Conservation (phyloP, 306 rosid genomes). For the Erythrophleum fordii region DNA sequence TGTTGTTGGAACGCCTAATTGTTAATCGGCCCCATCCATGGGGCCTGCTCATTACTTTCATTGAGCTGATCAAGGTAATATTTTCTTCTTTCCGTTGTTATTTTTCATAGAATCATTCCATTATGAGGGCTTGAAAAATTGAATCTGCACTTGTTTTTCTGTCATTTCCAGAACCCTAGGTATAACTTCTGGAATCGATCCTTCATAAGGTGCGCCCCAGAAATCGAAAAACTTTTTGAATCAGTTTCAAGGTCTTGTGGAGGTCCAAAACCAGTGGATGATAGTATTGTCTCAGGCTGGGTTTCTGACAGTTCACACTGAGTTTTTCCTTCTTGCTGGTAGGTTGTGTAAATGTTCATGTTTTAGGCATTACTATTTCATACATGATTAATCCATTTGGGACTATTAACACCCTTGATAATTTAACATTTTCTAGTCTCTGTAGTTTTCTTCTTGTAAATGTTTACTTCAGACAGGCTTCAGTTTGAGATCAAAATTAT, state of each 20-base stretch:
- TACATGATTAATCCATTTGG: neutral
- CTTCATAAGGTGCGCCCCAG: slow-evolving; percentile 96
- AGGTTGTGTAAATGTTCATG: neutral
- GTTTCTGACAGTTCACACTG: slow-evolving; percentile 56
- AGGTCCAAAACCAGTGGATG: slow-evolving; percentile 92
- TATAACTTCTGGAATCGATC: slow-evolving; percentile 91
- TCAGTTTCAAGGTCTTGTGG: slow-evolving; percentile 99
- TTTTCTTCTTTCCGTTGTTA: neutral
- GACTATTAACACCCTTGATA: neutral
- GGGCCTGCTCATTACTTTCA: slow-evolving; percentile 97
- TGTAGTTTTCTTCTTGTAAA: slow-evolving; percentile 22
- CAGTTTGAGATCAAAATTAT: too few relatives aligned
- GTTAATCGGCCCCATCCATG: slow-evolving; percentile 99
- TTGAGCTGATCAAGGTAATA: slow-evolving; percentile 88
- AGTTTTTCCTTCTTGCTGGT: neutral
- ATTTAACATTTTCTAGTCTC: neutral
- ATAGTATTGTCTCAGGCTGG: slow-evolving; percentile 88
- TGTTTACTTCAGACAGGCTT: neutral
- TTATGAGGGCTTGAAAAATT: neutral
- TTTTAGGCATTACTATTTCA: neutral
- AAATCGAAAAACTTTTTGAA: slow-evolving; percentile 93
- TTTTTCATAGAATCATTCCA: neutral
- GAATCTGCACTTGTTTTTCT: neutral
- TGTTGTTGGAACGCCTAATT: slow-evolving; percentile 88
- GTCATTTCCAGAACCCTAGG: slow-evolving; percentile 75